Evolutionary conservation across 2,329 filamentous ascomycete genomes (phyloP).

Genomic region (Claviceps maximensis): DNA sequence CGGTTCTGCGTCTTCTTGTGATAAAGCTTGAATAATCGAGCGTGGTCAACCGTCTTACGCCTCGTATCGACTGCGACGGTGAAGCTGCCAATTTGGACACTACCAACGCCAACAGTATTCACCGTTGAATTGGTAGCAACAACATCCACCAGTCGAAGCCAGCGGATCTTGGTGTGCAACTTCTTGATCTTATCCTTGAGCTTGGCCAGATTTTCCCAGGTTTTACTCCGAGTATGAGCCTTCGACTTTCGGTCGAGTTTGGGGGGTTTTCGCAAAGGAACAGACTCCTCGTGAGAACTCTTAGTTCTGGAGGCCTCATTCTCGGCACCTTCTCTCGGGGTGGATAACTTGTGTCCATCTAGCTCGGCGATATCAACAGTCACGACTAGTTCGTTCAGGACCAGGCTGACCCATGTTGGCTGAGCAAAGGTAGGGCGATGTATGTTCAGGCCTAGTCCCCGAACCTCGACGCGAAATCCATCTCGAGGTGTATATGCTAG

Average conservation of each 20-base stretch:
- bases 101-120: conserved; percentile 68
- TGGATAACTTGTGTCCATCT: conserved; percentile 31
- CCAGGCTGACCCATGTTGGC: conserved; percentile 89
- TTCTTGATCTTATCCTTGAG: conserved; percentile 77
- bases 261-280: conserved; percentile 7
- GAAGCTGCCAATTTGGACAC: conserved; percentile 70
- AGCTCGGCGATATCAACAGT: conserved; percentile 65
- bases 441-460: conserved; percentile 73
- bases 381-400: conserved; percentile 72
- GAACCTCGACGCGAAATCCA: conserved; percentile 79
- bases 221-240: conserved; percentile 44
- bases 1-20: conserved; percentile 38
- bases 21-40: conserved; percentile 64
- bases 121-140: conserved; percentile 70
- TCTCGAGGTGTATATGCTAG: conserved; percentile 82
- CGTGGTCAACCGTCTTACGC: conserved; percentile 79
- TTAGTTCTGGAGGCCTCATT: conserved; percentile 11
- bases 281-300: conserved; percentile 12
- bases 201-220: conserved; percentile 67
- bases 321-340: conserved; percentile 18
- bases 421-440: conserved; percentile 94
- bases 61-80: conserved; percentile 83
- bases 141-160: conserved; percentile 80
- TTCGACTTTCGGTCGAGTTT: conserved; percentile 9
- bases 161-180: conserved; percentile 74